phyloP scores from a whole-genome alignment of 2,329 filamentous ascomycete species.

The Talaromyces atroroseus region DNA sequence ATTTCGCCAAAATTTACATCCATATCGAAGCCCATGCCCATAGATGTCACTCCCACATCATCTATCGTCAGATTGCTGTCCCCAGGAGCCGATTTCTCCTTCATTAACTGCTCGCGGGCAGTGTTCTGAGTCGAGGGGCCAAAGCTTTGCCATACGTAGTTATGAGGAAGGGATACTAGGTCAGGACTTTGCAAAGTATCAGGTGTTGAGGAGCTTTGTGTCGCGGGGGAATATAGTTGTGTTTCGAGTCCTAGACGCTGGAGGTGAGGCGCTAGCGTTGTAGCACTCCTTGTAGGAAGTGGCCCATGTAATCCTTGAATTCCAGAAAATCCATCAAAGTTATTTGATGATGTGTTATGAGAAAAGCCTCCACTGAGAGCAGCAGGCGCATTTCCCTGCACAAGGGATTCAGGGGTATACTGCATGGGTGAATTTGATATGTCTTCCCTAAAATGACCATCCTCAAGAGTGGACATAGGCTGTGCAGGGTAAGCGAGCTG shows the following conservation, averaged over 20 bases:
- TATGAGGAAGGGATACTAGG: constrained; percentile 38
- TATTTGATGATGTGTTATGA: background rate
- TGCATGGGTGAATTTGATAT: constrained; percentile 15
- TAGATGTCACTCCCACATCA: constrained; percentile 21
- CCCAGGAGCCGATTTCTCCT: constrained; percentile 20
- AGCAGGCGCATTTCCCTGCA: constrained; percentile 14
- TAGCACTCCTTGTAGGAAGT: background rate
- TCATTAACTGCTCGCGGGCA: constrained; percentile 16
- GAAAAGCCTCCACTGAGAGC: constrained; percentile 9
- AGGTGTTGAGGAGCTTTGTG: constrained; percentile 26
- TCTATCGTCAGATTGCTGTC: constrained; percentile 19
- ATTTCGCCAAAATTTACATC: constrained; percentile 36
- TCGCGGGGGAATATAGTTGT: constrained; percentile 29
- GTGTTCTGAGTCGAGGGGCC: constrained; percentile 23
- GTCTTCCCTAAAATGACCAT: constrained; percentile 36
- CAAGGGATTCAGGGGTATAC: constrained; percentile 21
- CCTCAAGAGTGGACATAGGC: constrained; percentile 43
- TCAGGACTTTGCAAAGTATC: constrained; percentile 36
- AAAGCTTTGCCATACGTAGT: constrained; percentile 38
- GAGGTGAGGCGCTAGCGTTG: constrained; percentile 24
- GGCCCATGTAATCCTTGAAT: constrained; percentile 23
- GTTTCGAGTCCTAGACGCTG: constrained; percentile 21
- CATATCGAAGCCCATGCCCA: constrained; percentile 23
- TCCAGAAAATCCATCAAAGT: constrained; percentile 25
- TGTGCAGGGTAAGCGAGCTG: constrained; percentile 48